Evolutionary conservation across 352 stramenopile genomes (phyloP), one percentile per base, ranked within the genome.

Genomic region (Globisporangium spinosum): DNA sequence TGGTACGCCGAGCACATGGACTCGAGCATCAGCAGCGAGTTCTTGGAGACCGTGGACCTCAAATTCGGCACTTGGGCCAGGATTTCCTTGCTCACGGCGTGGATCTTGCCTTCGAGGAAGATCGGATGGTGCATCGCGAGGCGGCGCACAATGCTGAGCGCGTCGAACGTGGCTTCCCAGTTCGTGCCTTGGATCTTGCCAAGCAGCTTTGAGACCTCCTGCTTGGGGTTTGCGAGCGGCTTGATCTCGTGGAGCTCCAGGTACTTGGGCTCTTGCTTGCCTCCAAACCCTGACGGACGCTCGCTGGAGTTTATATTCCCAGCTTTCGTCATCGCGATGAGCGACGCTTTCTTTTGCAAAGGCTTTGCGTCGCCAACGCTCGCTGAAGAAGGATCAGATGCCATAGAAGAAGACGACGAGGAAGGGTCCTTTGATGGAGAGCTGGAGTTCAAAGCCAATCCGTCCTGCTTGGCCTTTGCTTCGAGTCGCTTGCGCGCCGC

Each of bases 31-130:
- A 93, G 61, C 10, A 93, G 56, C n/a, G 83, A 83, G 62, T 93
- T 93, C 64, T 93, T 93, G 4, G 83, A 83, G 32, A 93, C 87
- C 0, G 76, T 80, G 0, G 85, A 95, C 9, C 87, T 80, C 55
- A 95, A 29, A 57, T 91, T 95, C 1, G 68, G 65, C 9, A 93
- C 77, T 17, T 95, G 87, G 15, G 72, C 80, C 23, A 91, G 67
- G 35, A 91, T 80, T 23, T 80, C 83, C 9, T 74, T 70, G 5
- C 82, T 59, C 12, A 89, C 66, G 0, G 65, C 65, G 43, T 87
- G 79, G n/a, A 89, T 59, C 35, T 82, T 83, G 51, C 72, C 63
- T 15, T 87, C 75, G 1, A 90, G 38, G 8, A 90, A 59, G 10
- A 43, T 67, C 1, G 76, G n/a, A 45, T 90, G 78, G 62, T 93